These are phyloP conservation scores for Lanmaoa pseudosensibilis DNA, from an alignment of 768 basidiomycete genomes.

Conservation along the genomic window DNA sequence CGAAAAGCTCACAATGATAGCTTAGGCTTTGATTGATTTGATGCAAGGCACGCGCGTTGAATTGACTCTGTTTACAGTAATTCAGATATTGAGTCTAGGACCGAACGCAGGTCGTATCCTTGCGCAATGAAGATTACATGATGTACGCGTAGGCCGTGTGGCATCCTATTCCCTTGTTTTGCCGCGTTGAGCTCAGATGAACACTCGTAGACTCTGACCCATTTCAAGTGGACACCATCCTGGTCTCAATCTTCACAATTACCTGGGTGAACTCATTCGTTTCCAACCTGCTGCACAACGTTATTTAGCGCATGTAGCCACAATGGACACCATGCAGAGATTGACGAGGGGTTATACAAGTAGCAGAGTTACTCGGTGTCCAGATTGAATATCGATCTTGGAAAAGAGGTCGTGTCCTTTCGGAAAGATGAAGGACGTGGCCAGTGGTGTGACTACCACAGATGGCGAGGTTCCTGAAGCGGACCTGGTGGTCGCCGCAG, in stretches of 20 bases:
- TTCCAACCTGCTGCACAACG: neutral
- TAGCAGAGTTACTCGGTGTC: neutral
- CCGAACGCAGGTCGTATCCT: neutral
- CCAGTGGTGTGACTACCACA: neutral
- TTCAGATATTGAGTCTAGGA: neutral
- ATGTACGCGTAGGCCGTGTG: neutral
- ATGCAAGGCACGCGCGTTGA: neutral
- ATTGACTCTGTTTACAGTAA: neutral
- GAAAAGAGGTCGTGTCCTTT: neutral
- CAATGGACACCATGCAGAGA: neutral
- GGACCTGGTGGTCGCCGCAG: neutral
- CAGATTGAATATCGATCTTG: neutral
- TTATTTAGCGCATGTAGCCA: neutral
- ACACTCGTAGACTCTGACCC: neutral
- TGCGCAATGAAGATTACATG: neutral
- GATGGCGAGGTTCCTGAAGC: neutral
- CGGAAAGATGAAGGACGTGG: neutral
- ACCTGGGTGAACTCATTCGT: neutral
- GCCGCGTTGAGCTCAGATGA: neutral
- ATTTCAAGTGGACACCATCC: neutral
- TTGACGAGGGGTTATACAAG: neutral
- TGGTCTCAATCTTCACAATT: neutral
- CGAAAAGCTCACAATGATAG: neutral
- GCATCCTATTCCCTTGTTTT: neutral
- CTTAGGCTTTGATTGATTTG: neutral